These are phyloP conservation scores for Starmerella cellae DNA, from an alignment of 805 yeast species.

Conservation along the genomic window DNA sequence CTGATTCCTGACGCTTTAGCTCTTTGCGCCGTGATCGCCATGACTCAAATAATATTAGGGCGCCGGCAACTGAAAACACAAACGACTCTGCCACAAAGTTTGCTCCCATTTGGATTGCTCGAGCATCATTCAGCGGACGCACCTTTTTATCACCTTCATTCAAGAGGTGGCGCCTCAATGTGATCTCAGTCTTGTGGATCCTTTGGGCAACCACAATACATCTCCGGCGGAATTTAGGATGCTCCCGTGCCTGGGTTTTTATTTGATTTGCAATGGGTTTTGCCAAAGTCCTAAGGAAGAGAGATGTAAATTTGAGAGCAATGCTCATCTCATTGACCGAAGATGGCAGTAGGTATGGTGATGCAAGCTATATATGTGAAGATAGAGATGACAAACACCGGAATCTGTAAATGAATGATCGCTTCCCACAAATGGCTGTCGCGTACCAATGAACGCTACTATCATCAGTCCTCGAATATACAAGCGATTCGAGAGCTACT, in stretches of 20 bases:
- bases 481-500: no score
- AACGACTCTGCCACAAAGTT: constrained; percentile 63
- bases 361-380: constrained; percentile 18
- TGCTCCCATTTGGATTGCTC: constrained; percentile 75
- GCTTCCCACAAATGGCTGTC: no score
- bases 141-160: constrained; percentile 40
- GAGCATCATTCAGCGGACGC: constrained; percentile 67
- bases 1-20: constrained; percentile 43
- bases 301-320: constrained; percentile 58
- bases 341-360: no score
- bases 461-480: no score
- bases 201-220: constrained; percentile 65
- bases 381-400: constrained; percentile 17
- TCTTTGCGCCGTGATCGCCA: constrained; percentile 55
- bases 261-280: constrained; percentile 64
- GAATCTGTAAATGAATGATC: no score
- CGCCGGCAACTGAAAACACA: constrained; percentile 68
- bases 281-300: constrained; percentile 60
- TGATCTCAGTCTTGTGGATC: constrained; percentile 52
- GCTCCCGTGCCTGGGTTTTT: constrained; percentile 63
- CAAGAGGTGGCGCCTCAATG: constrained; percentile 45
- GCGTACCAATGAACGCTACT: no score
- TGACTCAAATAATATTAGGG: constrained; percentile 58
- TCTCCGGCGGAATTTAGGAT: constrained; percentile 43
- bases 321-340: constrained; percentile 44